These are phyloP conservation scores for Rhizopogon vinicolor DNA, from an alignment of 768 basidiomycete genomes.

Conservation along the genomic window DNA sequence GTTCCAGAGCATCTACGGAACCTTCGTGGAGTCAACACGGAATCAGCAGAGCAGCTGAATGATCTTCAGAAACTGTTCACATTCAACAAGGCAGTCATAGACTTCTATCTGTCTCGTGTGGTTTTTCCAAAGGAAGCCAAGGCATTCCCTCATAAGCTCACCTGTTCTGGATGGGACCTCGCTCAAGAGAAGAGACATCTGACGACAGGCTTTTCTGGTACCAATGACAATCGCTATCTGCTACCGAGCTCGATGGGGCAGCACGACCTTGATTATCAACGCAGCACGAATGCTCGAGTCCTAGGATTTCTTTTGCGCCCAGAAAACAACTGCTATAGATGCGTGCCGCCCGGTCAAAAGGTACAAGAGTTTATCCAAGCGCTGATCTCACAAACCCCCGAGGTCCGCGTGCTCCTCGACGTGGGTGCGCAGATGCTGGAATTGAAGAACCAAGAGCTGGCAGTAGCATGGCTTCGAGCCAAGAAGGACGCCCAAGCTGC, in stretches of 20 bases:
- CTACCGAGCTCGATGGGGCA: no score
- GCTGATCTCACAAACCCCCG: conserved; percentile 30
- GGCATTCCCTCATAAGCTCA: conserved; percentile 29
- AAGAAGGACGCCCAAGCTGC: no score
- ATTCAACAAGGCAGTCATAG: conserved; percentile 24
- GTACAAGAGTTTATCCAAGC: conserved; percentile 18
- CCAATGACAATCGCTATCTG: conserved; percentile 9
- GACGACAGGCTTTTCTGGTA: conserved; percentile 32
- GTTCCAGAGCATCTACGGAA: conserved; percentile 17
- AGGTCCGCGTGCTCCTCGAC: conserved; percentile 46
- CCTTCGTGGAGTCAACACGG: conserved; percentile 19
- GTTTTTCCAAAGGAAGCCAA: conserved; percentile 36
- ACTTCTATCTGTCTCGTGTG: conserved; percentile 32
- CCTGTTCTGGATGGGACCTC: conserved; percentile 34
- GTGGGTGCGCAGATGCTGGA: conserved; percentile 58
- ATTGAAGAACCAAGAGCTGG: conserved; percentile 38
- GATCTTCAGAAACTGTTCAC: conserved; percentile 24
- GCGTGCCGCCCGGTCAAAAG: conserved; percentile 6
- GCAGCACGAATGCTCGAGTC: conserved; percentile 10
- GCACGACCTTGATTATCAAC: no score
- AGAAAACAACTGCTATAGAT: conserved; percentile 13
- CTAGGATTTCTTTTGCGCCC: conserved; percentile 25
- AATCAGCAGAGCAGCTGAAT: conserved; percentile 23
- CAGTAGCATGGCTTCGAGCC: no score
- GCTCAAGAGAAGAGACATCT: conserved; percentile 19